These are phyloP conservation scores for Adiantum capillusveneris DNA, from an alignment of 75 land plant species.

Conservation along the genomic window DNA sequence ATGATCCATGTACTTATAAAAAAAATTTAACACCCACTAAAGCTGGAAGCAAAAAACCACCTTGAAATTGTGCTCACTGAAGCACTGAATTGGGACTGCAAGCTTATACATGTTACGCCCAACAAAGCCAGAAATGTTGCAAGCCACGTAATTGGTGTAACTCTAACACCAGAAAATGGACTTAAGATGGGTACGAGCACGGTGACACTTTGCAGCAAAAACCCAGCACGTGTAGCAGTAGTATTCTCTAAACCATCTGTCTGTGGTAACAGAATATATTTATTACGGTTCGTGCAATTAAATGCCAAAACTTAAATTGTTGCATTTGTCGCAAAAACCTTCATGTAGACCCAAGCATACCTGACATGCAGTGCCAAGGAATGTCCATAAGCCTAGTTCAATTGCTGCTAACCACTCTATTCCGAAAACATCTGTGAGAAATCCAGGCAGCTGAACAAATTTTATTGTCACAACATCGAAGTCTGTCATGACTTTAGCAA, in stretches of 20 bases:
- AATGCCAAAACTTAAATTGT: no score
- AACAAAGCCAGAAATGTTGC: conserved; percentile 18
- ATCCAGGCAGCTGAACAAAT: neutral
- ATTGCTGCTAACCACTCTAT: conserved; percentile 16
- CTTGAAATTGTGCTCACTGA: no score
- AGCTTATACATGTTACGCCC: conserved; percentile 12
- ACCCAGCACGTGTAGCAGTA: conserved; percentile 21
- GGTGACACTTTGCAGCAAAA: conserved; percentile 18
- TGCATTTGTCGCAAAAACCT: no score
- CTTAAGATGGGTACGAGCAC: conserved; percentile 16
- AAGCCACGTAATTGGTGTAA: conserved; percentile 16
- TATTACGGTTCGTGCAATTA: no score
- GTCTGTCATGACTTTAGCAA: no score
- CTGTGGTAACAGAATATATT: no score
- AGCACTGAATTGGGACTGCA: neutral
- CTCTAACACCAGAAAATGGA: conserved; percentile 9
- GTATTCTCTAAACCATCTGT: conserved; percentile 19
- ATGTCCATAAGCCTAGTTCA: conserved; percentile 24
- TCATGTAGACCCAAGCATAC: conserved; percentile 3
- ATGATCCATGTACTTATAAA: no score
- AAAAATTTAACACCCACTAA: no score
- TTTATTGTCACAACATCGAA: neutral
- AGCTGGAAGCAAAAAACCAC: no score
- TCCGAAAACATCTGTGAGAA: neutral
- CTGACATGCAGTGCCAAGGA: conserved; percentile 28